These are phyloP conservation scores for Erodium maritimum DNA, from an alignment of 345 rosid species.

Conservation along the genomic window DNA sequence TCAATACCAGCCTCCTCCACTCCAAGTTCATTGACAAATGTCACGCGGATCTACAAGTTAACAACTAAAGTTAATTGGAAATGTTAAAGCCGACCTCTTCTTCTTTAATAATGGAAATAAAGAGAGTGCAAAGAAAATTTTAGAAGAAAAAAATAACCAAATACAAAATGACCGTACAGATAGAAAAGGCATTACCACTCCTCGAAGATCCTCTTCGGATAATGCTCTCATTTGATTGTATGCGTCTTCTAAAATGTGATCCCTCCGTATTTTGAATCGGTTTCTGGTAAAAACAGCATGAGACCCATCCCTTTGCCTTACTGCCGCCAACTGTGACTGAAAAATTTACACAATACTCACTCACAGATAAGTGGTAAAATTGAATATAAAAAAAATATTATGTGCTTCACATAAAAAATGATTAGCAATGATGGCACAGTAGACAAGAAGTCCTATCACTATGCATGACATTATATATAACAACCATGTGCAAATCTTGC, in stretches of 20 bases:
- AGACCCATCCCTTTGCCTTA: slow-evolving; percentile 61
- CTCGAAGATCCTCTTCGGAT: slow-evolving; percentile 93
- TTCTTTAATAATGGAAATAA: background rate
- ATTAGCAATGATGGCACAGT: background rate
- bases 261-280: slow-evolving; percentile 86
- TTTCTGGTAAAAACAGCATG: slow-evolving; percentile 69
- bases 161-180: background rate
- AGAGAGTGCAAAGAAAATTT: background rate
- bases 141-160: background rate
- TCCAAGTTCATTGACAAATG: slow-evolving; percentile 93
- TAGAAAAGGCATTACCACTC: slow-evolving; percentile 41
- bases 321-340: slow-evolving; percentile 64
- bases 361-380: no score
- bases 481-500: background rate
- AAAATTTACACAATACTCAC: slow-evolving; percentile 2
- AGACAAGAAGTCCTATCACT: background rate
- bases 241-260: slow-evolving; percentile 96
- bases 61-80: slow-evolving; percentile 9
- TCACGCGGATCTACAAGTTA: slow-evolving; percentile 70
- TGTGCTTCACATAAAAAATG: no score
- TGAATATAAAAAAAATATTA: no score
- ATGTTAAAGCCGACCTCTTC: background rate
- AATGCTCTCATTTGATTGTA: slow-evolving; percentile 88
- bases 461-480: background rate
- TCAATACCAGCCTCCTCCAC: slow-evolving; percentile 99